Conservation (phyloP, 768 basidiomycete species). For the Psilocybe subaeruginosa region DNA sequence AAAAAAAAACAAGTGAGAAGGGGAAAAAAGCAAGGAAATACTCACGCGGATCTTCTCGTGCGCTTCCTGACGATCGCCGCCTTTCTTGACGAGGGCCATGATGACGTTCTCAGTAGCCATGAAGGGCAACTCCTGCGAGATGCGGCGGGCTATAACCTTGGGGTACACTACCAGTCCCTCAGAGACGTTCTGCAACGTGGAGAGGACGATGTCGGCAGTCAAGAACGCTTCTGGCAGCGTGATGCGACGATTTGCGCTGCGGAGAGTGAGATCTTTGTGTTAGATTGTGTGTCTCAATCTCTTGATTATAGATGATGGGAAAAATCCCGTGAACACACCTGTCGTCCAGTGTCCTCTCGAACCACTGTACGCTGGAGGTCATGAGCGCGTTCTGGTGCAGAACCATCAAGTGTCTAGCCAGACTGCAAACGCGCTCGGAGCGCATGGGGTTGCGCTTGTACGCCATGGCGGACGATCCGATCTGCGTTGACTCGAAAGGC, state of each 20-base stretch:
- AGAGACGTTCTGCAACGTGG: conserved; percentile 93
- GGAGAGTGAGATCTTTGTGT: not conserved
- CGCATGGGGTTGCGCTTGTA: conserved; percentile 99
- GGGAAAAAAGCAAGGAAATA: conserved; percentile 11
- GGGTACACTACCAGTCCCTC: conserved; percentile 99
- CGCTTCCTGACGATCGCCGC: conserved; percentile 94
- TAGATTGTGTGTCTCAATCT: not conserved
- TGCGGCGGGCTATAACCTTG: conserved; percentile 89
- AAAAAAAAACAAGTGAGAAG: no score
- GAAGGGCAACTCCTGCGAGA: conserved; percentile 95
- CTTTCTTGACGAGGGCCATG: conserved; percentile 96
- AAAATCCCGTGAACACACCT: conserved; percentile 48
- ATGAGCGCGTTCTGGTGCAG: conserved; percentile 96
- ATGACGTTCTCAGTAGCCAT: conserved; percentile 99
- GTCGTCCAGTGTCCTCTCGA: conserved; percentile 97
- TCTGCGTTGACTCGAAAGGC: conserved; percentile 98
- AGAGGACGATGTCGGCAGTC: conserved; percentile 94
- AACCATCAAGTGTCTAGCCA: conserved; percentile 94
- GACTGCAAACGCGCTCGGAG: conserved; percentile 94
- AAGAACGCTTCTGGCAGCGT: conserved; percentile 97
- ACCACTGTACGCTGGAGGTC: conserved; percentile 96
- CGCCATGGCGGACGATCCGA: conserved; percentile 97
- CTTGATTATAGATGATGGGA: conserved; percentile 25
- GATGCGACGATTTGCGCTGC: conserved; percentile 93
- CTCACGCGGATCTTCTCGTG: conserved; percentile 92